Evolutionary conservation across 2,329 filamentous ascomycete genomes (phyloP).

Genomic region (Pestalotiopsis sp.): DNA sequence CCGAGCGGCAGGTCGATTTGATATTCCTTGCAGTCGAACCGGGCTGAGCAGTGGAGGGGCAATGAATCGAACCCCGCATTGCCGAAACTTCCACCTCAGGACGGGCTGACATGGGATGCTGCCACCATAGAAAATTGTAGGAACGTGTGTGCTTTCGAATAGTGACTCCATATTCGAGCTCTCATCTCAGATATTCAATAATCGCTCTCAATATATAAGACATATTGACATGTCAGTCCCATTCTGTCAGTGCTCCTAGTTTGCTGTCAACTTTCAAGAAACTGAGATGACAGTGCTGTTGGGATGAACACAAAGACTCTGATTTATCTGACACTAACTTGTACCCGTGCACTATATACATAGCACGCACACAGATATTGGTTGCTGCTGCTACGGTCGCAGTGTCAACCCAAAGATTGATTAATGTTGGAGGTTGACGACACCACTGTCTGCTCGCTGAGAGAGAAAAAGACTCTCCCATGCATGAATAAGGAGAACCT

Average conservation of each 20-base stretch:
- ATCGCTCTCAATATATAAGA: neutral
- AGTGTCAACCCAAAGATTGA: neutral
- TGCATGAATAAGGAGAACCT: neutral
- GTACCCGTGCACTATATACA: neutral
- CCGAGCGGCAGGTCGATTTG: neutral
- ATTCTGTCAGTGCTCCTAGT: no score
- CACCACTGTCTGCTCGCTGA: neutral
- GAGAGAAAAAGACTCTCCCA: neutral
- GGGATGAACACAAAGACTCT: neutral
- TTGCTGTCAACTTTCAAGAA: no score
- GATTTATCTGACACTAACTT: neutral
- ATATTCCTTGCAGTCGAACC: neutral
- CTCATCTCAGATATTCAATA: neutral
- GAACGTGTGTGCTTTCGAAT: neutral
- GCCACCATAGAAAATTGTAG: neutral
- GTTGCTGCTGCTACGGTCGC: neutral
- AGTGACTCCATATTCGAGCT: neutral
- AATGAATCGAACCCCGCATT: slow-evolving; percentile 7
- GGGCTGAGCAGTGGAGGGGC: slow-evolving; percentile 8
- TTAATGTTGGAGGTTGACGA: neutral
- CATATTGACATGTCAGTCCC: no score
- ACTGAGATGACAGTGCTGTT: no score
- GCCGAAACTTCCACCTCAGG: neutral
- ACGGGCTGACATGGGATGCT: neutral
- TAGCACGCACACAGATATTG: neutral